Evolutionary conservation across 2,329 filamentous ascomycete genomes (phyloP).

Genomic region (Sordariomycetes sp.): DNA sequence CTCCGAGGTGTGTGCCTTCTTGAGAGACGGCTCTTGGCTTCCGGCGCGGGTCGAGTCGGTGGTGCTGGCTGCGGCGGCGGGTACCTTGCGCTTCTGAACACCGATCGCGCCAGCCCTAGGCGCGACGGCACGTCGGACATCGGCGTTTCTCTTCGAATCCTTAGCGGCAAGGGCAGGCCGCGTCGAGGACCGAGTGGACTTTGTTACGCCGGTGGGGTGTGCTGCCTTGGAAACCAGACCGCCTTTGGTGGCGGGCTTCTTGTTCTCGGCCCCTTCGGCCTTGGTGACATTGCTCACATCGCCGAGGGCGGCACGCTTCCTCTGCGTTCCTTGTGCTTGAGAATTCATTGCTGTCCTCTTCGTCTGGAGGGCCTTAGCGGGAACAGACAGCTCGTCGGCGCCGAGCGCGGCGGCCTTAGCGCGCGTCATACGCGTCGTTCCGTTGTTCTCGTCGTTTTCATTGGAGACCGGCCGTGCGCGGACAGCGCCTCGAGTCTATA

Average conservation of each 20-base stretch:
- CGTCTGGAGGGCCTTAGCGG: conserved; percentile 48
- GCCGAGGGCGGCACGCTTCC: conserved; percentile 74
- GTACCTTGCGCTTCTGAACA: conserved; percentile 55
- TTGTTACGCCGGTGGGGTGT: conserved; percentile 72
- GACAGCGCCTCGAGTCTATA: neutral
- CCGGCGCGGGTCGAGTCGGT: conserved; percentile 3
- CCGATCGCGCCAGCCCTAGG: conserved; percentile 58
- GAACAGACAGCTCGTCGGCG: conserved; percentile 41
- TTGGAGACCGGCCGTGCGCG: conserved; percentile 56
- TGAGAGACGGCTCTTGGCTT: conserved; percentile 45
- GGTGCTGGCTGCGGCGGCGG: conserved; percentile 28
- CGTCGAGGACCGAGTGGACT: conserved; percentile 46
- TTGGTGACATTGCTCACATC: conserved; percentile 96
- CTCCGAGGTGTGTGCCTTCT: conserved; percentile 46
- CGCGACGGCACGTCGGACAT: conserved; percentile 58
- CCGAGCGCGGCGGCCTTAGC: conserved; percentile 71
- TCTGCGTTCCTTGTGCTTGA: conserved; percentile 28
- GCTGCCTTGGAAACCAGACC: conserved; percentile 68
- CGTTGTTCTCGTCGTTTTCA: conserved; percentile 87
- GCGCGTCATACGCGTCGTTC: conserved; percentile 75
- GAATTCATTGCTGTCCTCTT: conserved; percentile 50
- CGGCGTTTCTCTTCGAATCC: conserved; percentile 46
- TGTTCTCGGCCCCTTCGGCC: conserved; percentile 54
- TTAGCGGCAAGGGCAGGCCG: conserved; percentile 53
- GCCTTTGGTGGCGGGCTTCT: conserved; percentile 56